Conservation (phyloP, 176 grass and related monocot species). For the Ensete glaucum region DNA sequence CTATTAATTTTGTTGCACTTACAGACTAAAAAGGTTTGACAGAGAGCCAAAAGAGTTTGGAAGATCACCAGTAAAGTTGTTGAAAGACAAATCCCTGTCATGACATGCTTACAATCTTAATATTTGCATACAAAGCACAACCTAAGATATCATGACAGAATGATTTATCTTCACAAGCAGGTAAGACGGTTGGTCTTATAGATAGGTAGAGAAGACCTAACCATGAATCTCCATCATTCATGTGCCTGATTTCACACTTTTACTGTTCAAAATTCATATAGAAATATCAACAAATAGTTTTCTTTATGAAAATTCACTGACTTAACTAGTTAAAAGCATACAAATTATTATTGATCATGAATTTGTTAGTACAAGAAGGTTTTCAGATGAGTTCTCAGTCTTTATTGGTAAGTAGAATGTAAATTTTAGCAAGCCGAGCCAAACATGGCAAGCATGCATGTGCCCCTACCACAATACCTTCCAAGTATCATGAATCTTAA, state of each 20-base stretch:
- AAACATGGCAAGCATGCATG: too few relatives aligned
- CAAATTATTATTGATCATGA: neutral
- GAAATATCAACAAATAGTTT: too few relatives aligned
- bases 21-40: constrained; percentile 64
- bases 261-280: neutral
- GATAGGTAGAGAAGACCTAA: neutral
- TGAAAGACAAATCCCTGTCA: constrained; percentile 87
- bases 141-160: neutral
- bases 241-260: neutral
- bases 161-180: neutral
- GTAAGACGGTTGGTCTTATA: neutral
- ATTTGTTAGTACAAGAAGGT: too few relatives aligned
- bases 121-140: constrained; percentile 4
- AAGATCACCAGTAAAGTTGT: constrained; percentile 56
- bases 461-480: too few relatives aligned
- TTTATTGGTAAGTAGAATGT: too few relatives aligned
- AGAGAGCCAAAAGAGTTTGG: constrained; percentile 73
- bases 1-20: constrained; percentile 20
- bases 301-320: neutral
- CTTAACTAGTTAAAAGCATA: neutral
- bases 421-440: too few relatives aligned
- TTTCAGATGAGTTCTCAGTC: too few relatives aligned
- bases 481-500: too few relatives aligned
- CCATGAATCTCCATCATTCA: neutral
- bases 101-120: neutral